Evolutionary conservation across 192 early-diverging fungal genomes (phyloP).

Genomic region (Thamnidium elegans): DNA sequence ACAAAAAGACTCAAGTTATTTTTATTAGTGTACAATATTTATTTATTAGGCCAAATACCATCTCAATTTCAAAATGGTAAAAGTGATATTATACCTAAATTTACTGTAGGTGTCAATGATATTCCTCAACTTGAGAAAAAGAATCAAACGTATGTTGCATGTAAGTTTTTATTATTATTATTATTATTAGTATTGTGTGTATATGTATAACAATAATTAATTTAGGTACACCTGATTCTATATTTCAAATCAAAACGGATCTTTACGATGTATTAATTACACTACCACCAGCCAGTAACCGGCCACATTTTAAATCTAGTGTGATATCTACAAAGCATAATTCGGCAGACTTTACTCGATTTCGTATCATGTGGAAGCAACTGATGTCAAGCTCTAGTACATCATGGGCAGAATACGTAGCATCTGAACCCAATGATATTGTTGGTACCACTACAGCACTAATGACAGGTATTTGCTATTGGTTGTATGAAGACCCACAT

Average conservation of each 20-base stretch:
- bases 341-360: constrained; percentile 41
- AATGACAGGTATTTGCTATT: constrained; percentile 18
- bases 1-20: not conserved
- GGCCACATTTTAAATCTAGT: not conserved
- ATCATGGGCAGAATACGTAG: constrained; percentile 17
- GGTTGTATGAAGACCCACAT: constrained; percentile 15
- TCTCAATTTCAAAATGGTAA: not conserved
- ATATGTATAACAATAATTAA: not conserved
- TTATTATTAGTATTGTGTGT: not conserved
- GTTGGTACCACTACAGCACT: not conserved
- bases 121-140: constrained; percentile 35
- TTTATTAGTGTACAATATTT: constrained; percentile 42
- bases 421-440: constrained; percentile 5
- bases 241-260: constrained; percentile 44
- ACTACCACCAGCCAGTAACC: constrained; percentile 21
- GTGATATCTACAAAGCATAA: constrained; percentile 12
- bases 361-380: constrained; percentile 39
- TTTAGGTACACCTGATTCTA: constrained; percentile 49
- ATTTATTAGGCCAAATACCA: constrained; percentile 45
- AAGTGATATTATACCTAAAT: constrained; percentile 29
- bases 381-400: not conserved
- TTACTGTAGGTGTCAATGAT: constrained; percentile 50
- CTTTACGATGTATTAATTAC: constrained; percentile 49
- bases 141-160: constrained; percentile 44
- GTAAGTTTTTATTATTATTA: constrained; percentile 32